Conservation (phyloP, 2,329 filamentous ascomycete genomes). For the Trichoderma gracile region DNA sequence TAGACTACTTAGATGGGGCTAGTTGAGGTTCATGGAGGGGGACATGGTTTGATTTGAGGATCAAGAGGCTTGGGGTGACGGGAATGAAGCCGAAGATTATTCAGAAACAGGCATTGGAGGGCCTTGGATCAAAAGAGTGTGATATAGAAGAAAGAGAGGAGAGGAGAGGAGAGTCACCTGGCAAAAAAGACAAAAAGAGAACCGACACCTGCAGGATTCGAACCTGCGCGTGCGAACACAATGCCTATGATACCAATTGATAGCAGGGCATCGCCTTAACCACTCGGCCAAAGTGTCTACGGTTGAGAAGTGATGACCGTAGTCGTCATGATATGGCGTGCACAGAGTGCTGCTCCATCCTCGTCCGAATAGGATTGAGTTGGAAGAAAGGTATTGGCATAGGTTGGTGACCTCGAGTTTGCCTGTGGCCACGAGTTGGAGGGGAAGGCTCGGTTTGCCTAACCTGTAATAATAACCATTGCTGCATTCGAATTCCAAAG, state of each 20-base stretch:
- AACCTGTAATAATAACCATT: too few species aligned
- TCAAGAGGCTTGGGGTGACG: background rate
- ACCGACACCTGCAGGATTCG: constrained; percentile 26
- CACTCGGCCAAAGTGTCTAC: constrained; percentile 26
- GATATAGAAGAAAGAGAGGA: too few species aligned
- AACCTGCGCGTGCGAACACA: constrained; percentile 27
- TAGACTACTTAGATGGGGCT: background rate
- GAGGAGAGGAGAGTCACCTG: too few species aligned
- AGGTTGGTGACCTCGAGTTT: too few species aligned
- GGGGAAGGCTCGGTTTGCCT: too few species aligned
- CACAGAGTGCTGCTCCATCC: rapidly evolving
- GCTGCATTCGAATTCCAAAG: too few species aligned
- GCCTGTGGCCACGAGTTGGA: too few species aligned
- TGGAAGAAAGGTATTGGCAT: too few species aligned
- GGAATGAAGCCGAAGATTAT: background rate
- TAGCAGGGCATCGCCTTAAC: constrained; percentile 27
- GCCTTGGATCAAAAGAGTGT: background rate
- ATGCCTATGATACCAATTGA: constrained; percentile 24
- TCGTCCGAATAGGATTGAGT: too few species aligned
- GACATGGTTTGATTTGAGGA: background rate
- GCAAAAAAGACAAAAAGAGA: constrained; percentile 10
- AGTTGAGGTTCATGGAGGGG: constrained; percentile 1
- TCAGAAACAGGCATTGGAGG: background rate
- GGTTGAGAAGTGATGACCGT: background rate
- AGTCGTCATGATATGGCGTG: background rate